phyloP scores from a whole-genome alignment of 371 early-diverging fungal genomes.

The Amoeboaphelidium protococcarum region DNA sequence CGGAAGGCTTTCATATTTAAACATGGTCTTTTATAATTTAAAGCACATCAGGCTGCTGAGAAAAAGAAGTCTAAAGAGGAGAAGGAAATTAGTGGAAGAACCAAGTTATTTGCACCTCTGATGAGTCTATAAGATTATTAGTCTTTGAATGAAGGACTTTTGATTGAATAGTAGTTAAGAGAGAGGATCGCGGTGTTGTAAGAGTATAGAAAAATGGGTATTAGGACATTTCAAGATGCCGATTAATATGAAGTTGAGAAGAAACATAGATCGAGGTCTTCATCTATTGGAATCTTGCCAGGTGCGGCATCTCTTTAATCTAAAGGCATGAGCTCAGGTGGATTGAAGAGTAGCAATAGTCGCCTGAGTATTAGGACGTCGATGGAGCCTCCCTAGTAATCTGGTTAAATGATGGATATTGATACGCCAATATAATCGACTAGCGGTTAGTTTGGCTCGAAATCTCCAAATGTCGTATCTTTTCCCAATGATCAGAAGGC shows the following conservation, averaged over 20 bases:
- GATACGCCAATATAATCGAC: conserved; percentile 4
- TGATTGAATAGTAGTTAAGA: conserved; percentile 40
- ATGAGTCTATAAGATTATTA: conserved; percentile 60
- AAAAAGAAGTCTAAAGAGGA: conserved; percentile 59
- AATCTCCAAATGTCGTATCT: not conserved
- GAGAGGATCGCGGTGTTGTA: conserved; percentile 57
- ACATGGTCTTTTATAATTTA: conserved; percentile 53
- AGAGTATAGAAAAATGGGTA: conserved; percentile 66
- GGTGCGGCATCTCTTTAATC: not conserved
- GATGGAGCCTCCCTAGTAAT: not conserved
- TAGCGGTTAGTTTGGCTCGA: conserved; percentile 8
- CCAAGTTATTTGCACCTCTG: conserved; percentile 65
- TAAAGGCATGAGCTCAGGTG: not conserved
- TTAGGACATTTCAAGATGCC: conserved; percentile 42
- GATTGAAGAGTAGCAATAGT: conserved; percentile 3
- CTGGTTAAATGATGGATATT: not conserved
- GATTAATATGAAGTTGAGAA: conserved; percentile 30
- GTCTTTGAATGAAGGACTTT: conserved; percentile 43
- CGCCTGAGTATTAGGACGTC: conserved; percentile 8
- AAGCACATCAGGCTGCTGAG: conserved; percentile 43
- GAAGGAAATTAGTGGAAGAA: conserved; percentile 39
- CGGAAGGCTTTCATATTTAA: conserved; percentile 68
- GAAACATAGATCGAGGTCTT: not conserved
- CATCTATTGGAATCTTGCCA: conserved; percentile 1
- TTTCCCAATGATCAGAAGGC: conserved; percentile 30